Conservation (phyloP, 2,329 filamentous ascomycete species). For the Xylaria hypoxylon region DNA sequence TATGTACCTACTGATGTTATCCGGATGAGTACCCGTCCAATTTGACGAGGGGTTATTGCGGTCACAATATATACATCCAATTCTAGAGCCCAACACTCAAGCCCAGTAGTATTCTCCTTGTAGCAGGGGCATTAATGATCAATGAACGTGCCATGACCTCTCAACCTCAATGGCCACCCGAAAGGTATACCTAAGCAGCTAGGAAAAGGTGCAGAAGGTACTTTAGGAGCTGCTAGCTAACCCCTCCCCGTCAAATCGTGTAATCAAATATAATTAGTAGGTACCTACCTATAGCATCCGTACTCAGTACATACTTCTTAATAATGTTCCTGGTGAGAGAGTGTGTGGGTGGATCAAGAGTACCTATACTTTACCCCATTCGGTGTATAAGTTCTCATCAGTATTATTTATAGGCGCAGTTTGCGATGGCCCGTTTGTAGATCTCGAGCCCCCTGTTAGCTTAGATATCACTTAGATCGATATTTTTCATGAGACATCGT, state of each 20-base stretch:
- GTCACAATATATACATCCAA: constrained; percentile 5
- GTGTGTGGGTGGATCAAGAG: constrained; percentile 26
- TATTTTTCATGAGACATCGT: too few relatives aligned
- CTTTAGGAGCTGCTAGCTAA: neutral
- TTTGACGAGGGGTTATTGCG: constrained; percentile 14
- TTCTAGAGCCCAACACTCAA: neutral
- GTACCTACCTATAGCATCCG: neutral
- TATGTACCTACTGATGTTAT: neutral
- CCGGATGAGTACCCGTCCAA: neutral
- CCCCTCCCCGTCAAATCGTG: neutral
- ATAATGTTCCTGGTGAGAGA: neutral
- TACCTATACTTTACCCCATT: constrained; percentile 13
- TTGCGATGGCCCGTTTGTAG: constrained; percentile 18
- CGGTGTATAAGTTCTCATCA: neutral
- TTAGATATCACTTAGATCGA: constrained; percentile 5
- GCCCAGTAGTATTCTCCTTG: too few relatives aligned
- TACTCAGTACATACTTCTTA: neutral
- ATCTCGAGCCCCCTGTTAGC: constrained; percentile 5
- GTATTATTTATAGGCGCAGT: constrained; percentile 33
- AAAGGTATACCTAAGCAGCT: neutral
- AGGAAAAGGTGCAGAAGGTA: neutral
- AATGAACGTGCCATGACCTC: neutral
- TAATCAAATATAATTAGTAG: too few relatives aligned
- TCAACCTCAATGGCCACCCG: neutral
- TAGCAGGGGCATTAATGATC: too few relatives aligned